Conservation (phyloP, 2,329 filamentous ascomycete species). For the Colletotrichum paranaense region DNA sequence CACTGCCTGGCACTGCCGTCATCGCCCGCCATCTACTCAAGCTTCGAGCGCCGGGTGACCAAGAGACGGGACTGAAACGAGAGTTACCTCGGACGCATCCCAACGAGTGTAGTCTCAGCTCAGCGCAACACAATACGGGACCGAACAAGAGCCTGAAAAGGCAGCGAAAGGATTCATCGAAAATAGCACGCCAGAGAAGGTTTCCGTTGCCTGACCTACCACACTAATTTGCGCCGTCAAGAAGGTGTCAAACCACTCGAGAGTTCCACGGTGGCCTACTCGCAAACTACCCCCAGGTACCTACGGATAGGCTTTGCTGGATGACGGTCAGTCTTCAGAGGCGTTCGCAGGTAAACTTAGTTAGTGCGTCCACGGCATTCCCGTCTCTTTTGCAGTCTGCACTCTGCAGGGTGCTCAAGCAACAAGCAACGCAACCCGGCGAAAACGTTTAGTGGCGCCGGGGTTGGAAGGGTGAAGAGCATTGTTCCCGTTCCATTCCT, state of each 20-base stretch:
- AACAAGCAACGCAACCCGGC: constrained; percentile 10
- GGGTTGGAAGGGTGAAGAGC: constrained; percentile 8
- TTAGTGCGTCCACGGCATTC: neutral
- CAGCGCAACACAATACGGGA: neutral
- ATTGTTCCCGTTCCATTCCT: constrained; percentile 24
- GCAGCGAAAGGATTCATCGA: constrained; percentile 5
- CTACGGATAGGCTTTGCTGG: neutral
- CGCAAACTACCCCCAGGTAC: neutral
- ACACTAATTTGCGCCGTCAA: neutral
- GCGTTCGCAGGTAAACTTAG: too few species aligned
- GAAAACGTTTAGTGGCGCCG: constrained; percentile 7
- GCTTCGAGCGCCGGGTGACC: neutral
- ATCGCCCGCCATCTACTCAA: constrained; percentile 4
- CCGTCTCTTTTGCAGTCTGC: neutral
- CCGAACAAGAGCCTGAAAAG: neutral
- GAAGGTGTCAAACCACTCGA: neutral
- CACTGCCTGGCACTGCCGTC: constrained; percentile 16
- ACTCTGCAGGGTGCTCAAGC: constrained; percentile 12
- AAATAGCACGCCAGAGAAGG: constrained; percentile 6
- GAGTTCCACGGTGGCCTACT: neutral
- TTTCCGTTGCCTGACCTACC: constrained; percentile 26
- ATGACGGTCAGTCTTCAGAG: too few species aligned
- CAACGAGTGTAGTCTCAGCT: constrained; percentile 25
- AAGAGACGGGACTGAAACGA: constrained; percentile 23
- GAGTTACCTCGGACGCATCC: constrained; percentile 27